Conservation (phyloP, 1,284 basidiomycete species). For the Trichosporon coremiiforme region DNA sequence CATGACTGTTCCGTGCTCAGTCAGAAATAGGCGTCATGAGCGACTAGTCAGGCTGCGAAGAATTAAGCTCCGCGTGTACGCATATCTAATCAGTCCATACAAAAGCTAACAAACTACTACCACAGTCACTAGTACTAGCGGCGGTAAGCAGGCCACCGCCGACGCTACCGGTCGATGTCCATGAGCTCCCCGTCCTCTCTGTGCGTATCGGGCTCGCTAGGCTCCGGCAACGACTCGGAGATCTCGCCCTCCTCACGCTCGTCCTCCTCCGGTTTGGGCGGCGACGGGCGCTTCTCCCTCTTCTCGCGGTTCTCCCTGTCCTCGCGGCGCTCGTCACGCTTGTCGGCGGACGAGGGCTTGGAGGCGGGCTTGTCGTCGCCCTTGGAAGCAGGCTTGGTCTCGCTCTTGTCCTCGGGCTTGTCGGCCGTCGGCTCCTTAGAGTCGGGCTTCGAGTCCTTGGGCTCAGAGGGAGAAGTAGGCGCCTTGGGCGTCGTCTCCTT, state of each 20-base stretch:
- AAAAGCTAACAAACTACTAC: neutral
- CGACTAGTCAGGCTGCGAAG: too few relatives aligned
- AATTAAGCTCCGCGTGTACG: too few relatives aligned
- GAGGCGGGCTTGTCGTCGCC: slow-evolving; percentile 20
- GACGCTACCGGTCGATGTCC: slow-evolving; percentile 14
- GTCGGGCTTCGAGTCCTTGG: neutral
- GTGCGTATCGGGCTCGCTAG: neutral
- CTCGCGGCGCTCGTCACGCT: neutral
- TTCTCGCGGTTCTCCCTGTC: neutral
- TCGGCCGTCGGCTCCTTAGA: neutral
- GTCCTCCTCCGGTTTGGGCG: slow-evolving; percentile 10
- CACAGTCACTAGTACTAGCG: neutral
- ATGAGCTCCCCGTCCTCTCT: slow-evolving; percentile 10
- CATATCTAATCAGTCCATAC: slow-evolving; percentile 6
- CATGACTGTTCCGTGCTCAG: too few relatives aligned
- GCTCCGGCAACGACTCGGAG: slow-evolving; percentile 10
- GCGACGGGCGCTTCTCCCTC: neutral
- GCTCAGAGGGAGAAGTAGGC: neutral
- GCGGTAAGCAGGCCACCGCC: neutral
- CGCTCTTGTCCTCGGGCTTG: neutral
- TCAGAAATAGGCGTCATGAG: too few relatives aligned
- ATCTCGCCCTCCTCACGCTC: slow-evolving; percentile 15
- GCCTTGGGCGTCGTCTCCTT: slow-evolving; percentile 1
- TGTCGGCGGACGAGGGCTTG: slow-evolving; percentile 22
- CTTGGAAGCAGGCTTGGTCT: neutral